Evolutionary conservation across 805 yeast species (phyloP), one percentile per base, ranked within the genome.

Genomic region (Metschnikowia santaceciliae): DNA sequence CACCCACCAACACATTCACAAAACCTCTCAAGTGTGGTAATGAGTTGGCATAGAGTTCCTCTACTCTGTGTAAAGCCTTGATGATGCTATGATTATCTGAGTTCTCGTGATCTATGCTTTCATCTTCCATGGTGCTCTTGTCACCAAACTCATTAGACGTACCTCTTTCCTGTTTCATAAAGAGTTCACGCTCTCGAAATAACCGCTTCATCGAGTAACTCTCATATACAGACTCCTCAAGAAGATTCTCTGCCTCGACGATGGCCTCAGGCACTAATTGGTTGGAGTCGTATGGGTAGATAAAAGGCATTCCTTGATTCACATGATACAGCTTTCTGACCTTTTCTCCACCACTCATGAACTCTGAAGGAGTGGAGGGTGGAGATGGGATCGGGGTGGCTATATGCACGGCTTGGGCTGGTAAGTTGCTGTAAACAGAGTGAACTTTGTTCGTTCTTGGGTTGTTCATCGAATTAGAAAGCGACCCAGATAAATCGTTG

Each of bases 331-430:
- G 74, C 52, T 80, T 75, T 52, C 84, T 69, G 7, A 77, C 70
- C 57, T 76, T 81, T 43, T 70, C 77, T 56, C 78, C 78, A 1
- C 78, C 78, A 10, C 73, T 55, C 77, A 74, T 72, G 47, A 69
- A 74, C 36, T 74, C 77, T 7, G 77, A 70, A 1, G 76, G 72
- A 6, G 70, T 65, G 11, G 66, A 54, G 1, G 87, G 84, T 0
- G 96, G 96, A 0, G 96, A 88, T 3, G 96, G 94, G 1, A 86
- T 87, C 0, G 96, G 96, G 0, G 96, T 89, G 0, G 96, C 91
- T 10, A 90, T 77, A 63, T 87, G 91, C 4, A 84, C 71, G 0
- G 79, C 68, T 38, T 81, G 83, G 0, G 78, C 69, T 1, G 84
- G 85, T 20, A 80, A 64, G 35, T 74, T 71, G 11, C 74, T 68